Evolutionary conservation across 495 filamentous ascomycete genomes (phyloP), one percentile per base, ranked within the genome.

Genomic region (Parmelia sp.): DNA sequence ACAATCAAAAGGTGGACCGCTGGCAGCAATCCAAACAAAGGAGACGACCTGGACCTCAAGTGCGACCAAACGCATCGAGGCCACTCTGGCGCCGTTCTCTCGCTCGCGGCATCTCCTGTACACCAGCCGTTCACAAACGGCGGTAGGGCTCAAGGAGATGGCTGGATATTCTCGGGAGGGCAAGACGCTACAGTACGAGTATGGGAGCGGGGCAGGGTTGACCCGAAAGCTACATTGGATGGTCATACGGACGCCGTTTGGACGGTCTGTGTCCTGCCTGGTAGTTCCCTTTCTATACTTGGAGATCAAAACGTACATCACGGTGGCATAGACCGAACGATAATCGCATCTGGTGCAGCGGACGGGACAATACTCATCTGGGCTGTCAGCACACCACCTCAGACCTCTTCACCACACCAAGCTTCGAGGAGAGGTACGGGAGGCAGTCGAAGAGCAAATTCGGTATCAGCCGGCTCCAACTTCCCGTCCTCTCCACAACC

Each of bases 141-240:
- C 25, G 92, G 92, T 12, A 84, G 91, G 62, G 88, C 86, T 1
- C 80, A 87, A 62, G 91, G 91, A 25, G 92, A 96, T 67, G 95
- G 95, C 9, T 97, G 95, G 94, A 88, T 98, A 44, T 97, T 98
- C 74, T 97, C 92, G 23, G 94, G 95, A 49, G 94, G 94, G 5
- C 91, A 96, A 71, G 94, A 98, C 73, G 85, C 92, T 5, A 95
- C 92, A 14, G 84, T 98, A 25, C 84, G 91, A 33, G 91, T 97
- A 3, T 98, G 94, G 94, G 92, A 97, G 77, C 80, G 90, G 21
- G 93, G 93, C 15, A 79, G 92, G 44, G 90, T 98, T 45, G 95
- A 96, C 73, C 91, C 93, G 9, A 97, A 97, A 74, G 93, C 91
- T 6, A 98, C 93, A 1, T 78, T 98, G 29, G 90, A 96, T 65